phyloP scores from a whole-genome alignment of 1,284 basidiomycete species.

The Melampsora americana region DNA sequence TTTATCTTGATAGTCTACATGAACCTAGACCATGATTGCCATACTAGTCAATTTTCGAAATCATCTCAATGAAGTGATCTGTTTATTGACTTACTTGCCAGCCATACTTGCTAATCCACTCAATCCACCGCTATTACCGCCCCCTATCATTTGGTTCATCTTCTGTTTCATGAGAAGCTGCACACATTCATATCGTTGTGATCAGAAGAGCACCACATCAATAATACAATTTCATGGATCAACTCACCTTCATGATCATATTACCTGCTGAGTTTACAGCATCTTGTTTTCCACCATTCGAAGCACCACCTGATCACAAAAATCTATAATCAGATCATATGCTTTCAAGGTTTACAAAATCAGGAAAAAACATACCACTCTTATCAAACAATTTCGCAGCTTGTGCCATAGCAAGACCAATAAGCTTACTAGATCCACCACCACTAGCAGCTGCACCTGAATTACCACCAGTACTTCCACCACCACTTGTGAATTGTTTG shows the following conservation, averaged over 20 bases:
- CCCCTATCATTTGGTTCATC: slow-evolving; percentile 33
- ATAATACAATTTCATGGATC: background rate
- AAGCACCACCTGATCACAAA: slow-evolving; percentile 23
- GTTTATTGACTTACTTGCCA: slow-evolving; percentile 25
- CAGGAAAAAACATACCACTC: slow-evolving; percentile 8
- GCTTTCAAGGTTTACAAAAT: background rate
- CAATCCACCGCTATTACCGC: slow-evolving; percentile 28
- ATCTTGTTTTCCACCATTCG: slow-evolving; percentile 37
- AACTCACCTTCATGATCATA: slow-evolving; percentile 42
- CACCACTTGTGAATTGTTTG: slow-evolving; percentile 31
- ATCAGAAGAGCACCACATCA: too few relatives aligned
- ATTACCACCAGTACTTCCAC: background rate
- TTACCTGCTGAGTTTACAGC: slow-evolving; percentile 38
- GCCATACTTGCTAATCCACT: slow-evolving; percentile 32
- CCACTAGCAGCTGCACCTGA: background rate
- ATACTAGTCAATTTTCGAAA: too few relatives aligned
- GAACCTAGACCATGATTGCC: too few relatives aligned
- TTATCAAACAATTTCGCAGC: slow-evolving; percentile 40
- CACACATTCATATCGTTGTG: background rate
- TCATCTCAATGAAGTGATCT: too few relatives aligned
- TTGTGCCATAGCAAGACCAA: slow-evolving; percentile 39
- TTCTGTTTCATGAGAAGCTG: slow-evolving; percentile 41
- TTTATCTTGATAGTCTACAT: too few relatives aligned
- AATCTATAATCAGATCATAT: background rate
- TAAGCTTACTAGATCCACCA: slow-evolving; percentile 20